Base-by-base conservation (phyloP, 2,329 filamentous ascomycete species). In the Beauveria caledonica region DNA sequence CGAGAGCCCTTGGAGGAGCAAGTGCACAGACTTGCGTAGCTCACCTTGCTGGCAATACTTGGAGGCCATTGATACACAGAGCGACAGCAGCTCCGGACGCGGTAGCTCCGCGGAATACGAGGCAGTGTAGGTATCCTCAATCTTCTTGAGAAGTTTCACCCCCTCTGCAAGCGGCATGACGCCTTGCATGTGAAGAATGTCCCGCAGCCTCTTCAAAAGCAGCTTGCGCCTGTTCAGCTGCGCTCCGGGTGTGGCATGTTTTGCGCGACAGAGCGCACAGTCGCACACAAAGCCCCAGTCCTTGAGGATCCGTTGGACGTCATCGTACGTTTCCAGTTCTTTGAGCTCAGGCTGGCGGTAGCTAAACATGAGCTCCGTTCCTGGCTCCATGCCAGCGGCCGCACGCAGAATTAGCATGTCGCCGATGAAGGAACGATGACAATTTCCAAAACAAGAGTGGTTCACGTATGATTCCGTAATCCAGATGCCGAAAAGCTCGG, bases 391-490 rank as follows among this genome's bases (percentile, higher is more conserved):
- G 48, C 80, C 74, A 10, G 64, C 64, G 0, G 74, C 68, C 0
- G 81, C 81, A 8, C 79, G 77, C 23, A 84, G 55, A 8, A 84
- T 72, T 63, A 76, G 72, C 71, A 85, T 74, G 64, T 85, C 80
- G 3, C 81, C 80, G 42, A 84, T 80, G 65, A 82, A 83, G 1
- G 74, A 68, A 17, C 77, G 77, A 0, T 61, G 62, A 19, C 74
- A 75, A 63, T 83, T 85, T 10, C 67, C 66, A 5, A 74, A 19
- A 66, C 82, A 85, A 11, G 73, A 74, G 63, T 85, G 81, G 61
- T 85, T 85, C 63, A 82, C 76, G 59, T 73, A 71, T 0, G 81
- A 80, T 3, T 79, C 77, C 1, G 71, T 61, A 2, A 70, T 60
- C 80, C 81, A 85, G 13, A 83, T 60, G 1, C 80, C 80, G 36